Evolutionary conservation across 768 basidiomycete genomes (phyloP), one percentile per base, ranked within the genome.

Genomic region (Crucibulum laeve): DNA sequence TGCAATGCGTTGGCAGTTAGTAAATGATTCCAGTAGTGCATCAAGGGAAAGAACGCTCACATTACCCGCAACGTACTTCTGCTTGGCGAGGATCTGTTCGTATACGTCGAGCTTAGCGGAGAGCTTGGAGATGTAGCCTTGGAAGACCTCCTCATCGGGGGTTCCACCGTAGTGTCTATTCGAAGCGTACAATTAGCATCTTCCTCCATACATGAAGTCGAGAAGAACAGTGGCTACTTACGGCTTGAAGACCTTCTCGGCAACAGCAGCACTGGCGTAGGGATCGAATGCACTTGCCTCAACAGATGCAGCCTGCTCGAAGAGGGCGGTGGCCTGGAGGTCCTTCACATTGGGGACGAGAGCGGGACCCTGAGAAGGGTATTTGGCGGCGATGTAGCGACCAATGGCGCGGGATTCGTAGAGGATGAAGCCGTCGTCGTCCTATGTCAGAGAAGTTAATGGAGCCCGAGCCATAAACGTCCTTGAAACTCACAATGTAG

Each of bases 1-100:
- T 62, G 18, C 25, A 40, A 24, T 15, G n/a, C 23, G 25, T 44
- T 11, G 41, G 28, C 23, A 19, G 21, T 10, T 24, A n/a, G 15
- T 42, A 14, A 14, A n/a, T n/a, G n/a, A n/a, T n/a, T 17, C 17
- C 22, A 18, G 15, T n/a, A 43, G 41, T 23, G 43, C 40, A 19
- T 44, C 13, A 42, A 40, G 42, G 2, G 3, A 37, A 23, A 40
- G 19, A 24, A 15, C 14, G 54, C 64, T 43, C 30, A 68, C 78
- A 52, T 82, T 65, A 0, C 80, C 80, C 13, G 71, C 77, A 25
- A 83, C 53, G 55, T 78, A 82, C 50, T 69, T 71, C 46, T 76
- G 71, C 56, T 77, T 81, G 19, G 67, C 56, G 22, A 86, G 64
- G 43, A 84, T 77, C 10, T 50, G 44, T 22, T 84, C 80, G 56